Percentiles rank a stretch among this genome's conserved stretches.
Conservation (phyloP, 1,139 yeast genomes). For the Pneumocystis wakefieldiae region DNA sequence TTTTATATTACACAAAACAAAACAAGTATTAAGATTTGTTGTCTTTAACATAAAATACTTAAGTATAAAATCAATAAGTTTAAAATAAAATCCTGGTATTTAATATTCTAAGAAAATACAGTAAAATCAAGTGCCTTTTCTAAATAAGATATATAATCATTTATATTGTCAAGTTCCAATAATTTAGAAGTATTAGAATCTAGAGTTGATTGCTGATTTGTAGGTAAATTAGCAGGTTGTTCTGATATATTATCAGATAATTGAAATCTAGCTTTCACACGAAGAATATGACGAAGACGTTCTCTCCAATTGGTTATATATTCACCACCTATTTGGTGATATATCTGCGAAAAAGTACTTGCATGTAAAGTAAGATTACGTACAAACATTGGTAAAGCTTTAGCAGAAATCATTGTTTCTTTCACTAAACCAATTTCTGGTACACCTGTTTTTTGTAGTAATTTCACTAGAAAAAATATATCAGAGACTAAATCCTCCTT, state of each 20-base stretch:
- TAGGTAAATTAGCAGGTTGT: not conserved
- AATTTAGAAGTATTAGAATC: not conserved
- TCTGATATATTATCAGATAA: not conserved
- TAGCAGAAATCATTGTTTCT: constrained; percentile 52
- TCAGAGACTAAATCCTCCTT: constrained; percentile 6
- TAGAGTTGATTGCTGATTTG: not conserved
- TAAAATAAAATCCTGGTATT: not conserved
- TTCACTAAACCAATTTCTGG: constrained; percentile 67
- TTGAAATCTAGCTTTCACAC: not conserved
- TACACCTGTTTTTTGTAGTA: constrained; percentile 37
- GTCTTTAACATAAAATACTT: not conserved
- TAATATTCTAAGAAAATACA: not conserved
- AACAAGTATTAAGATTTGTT: no score
- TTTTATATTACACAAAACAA: not conserved
- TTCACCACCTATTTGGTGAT: constrained; percentile 41
- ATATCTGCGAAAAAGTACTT: constrained; percentile 56
- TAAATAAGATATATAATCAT: not conserved
- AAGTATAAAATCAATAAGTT: not conserved
- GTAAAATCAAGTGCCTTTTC: not conserved
- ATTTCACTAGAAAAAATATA: constrained; percentile 13
- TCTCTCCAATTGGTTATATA: constrained; percentile 53
- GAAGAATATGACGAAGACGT: constrained; percentile 41
- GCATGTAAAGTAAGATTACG: constrained; percentile 55
- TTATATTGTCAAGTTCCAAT: not conserved
- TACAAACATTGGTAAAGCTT: constrained; percentile 45